A percentile compares a stretch with the other conserved stretches of the same genome.
Conservation (phyloP, 441 rosid species). For the Theobroma grandiflorum region DNA sequence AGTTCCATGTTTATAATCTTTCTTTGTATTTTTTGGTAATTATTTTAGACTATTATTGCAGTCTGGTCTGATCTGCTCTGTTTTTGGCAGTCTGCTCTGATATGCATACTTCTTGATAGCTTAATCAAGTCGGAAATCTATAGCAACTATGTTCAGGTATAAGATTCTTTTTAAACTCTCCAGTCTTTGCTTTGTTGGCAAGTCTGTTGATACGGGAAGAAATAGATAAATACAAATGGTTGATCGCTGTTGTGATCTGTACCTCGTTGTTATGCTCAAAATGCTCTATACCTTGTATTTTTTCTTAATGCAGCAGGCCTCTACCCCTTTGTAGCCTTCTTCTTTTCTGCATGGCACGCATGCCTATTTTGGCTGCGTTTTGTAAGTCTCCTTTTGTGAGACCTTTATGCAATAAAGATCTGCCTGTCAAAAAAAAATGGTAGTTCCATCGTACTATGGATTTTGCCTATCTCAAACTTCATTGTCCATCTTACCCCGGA, state of each 20-base stretch:
- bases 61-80: conserved; percentile 21
- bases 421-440: background rate
- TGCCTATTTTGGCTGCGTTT: too few relatives aligned
- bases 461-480: background rate
- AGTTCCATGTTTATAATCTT: conserved; percentile 2
- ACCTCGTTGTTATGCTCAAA: too few relatives aligned
- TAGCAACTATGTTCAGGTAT: conserved; percentile 72
- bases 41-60: conserved; percentile 2
- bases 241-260: too few relatives aligned
- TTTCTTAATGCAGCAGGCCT: too few relatives aligned
- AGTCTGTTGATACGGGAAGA: conserved; percentile 26
- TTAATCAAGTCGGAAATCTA: conserved; percentile 68
- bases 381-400: too few relatives aligned
- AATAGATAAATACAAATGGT: conserved; percentile 5
- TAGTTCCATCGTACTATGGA: background rate
- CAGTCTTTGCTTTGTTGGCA: background rate
- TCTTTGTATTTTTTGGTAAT: background rate
- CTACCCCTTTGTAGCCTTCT: too few relatives aligned
- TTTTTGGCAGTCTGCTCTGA: conserved; percentile 50
- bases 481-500: background rate
- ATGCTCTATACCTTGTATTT: too few relatives aligned
- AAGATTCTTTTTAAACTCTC: conserved; percentile 5
- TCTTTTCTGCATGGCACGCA: too few relatives aligned
- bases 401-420: too few relatives aligned
- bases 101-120: conserved; percentile 70